A percentile compares a stretch with the other conserved stretches of the same genome.
Evolutionary conservation across 2,329 filamentous ascomycete genomes (phyloP).

Genomic region (Alternaria panax): DNA sequence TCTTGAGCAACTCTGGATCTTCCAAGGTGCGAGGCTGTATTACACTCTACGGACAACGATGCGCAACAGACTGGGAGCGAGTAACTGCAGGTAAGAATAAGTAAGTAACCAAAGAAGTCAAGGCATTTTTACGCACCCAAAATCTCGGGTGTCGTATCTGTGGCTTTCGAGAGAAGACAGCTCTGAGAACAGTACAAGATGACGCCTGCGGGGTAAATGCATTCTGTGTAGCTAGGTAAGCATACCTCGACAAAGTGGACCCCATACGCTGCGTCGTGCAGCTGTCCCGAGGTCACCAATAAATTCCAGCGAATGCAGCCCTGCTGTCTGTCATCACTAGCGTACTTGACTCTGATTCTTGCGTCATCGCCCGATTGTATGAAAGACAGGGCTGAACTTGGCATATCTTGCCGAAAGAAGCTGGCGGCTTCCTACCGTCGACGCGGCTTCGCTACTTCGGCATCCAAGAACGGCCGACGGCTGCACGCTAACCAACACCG

Average conservation of each 20-base stretch:
- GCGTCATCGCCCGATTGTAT: neutral
- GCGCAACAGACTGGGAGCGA: neutral
- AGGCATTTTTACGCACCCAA: neutral
- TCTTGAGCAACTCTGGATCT: neutral
- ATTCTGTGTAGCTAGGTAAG: neutral
- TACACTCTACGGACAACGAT: neutral
- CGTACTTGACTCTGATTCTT: neutral
- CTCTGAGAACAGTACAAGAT: neutral
- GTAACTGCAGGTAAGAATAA: neutral
- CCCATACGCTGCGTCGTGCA: neutral
- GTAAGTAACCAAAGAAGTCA: neutral
- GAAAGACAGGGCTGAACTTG: neutral
- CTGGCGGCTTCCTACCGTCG: neutral
- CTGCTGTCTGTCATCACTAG: neutral
- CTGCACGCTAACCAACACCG: neutral
- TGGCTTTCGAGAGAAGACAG: neutral
- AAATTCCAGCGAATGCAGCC: neutral
- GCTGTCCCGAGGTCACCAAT: neutral
- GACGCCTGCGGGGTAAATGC: neutral
- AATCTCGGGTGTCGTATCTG: neutral
- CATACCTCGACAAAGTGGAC: neutral
- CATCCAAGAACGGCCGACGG: neutral
- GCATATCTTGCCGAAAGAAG: neutral
- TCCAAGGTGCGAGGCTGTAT: neutral
- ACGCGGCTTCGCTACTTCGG: neutral